These are phyloP conservation scores for Mariannaea sp. DNA, from an alignment of 2,329 filamentous ascomycete species.

Conservation along the genomic window DNA sequence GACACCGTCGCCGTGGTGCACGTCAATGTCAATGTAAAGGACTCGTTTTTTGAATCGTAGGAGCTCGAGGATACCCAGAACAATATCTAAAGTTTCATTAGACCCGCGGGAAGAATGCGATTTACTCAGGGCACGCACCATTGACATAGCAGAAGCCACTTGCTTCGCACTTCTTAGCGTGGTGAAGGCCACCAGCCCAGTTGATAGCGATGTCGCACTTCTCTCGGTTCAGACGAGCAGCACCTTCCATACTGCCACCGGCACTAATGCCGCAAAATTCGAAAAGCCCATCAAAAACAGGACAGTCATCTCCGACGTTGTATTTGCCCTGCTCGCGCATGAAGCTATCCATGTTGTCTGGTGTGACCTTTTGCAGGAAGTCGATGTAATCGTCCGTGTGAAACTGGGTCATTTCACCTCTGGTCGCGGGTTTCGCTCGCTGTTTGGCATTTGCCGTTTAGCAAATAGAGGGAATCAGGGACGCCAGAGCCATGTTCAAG, in stretches of 20 bases:
- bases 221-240: conserved; percentile 83
- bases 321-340: conserved; percentile 89
- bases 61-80: conserved; percentile 91
- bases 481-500: background rate
- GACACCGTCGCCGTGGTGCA: conserved; percentile 91
- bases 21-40: conserved; percentile 97
- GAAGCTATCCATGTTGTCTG: conserved; percentile 97
- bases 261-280: conserved; percentile 95
- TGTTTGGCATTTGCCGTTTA: conserved; percentile 51
- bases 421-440: conserved; percentile 84
- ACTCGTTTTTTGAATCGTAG: conserved; percentile 90
- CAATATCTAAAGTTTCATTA: conserved; percentile 70
- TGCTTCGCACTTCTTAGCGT: conserved; percentile 96
- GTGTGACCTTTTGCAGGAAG: conserved; percentile 92
- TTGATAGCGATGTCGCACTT: conserved; percentile 98
- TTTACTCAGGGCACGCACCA: conserved; percentile 58
- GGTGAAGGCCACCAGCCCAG: conserved; percentile 96
- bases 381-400: conserved; percentile 96
- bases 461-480: conserved; percentile 25
- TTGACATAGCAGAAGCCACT: conserved; percentile 99
- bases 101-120: background rate
- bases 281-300: conserved; percentile 96
- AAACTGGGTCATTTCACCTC: conserved; percentile 90
- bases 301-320: conserved; percentile 96
- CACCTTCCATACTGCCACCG: conserved; percentile 91